A percentile compares a stretch with the other conserved stretches of the same genome.
These are phyloP conservation scores for Kokia cookei DNA, from an alignment of 441 rosid species.

Conservation along the genomic window DNA sequence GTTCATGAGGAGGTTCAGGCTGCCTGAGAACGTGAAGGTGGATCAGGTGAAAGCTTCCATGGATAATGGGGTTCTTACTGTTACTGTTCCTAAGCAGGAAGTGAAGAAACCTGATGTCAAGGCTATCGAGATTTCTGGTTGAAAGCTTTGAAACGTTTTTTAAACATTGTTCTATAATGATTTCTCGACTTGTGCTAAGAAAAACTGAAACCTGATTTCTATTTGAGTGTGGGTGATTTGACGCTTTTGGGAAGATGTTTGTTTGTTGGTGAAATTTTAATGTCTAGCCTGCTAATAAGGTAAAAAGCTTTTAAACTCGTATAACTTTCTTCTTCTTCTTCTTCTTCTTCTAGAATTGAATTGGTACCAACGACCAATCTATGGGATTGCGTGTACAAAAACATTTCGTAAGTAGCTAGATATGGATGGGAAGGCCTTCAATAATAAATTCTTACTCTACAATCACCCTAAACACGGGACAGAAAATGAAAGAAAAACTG, in stretches of 20 bases:
- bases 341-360: no score
- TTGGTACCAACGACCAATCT: no score
- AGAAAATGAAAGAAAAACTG: constrained; percentile 8
- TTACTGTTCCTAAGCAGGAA: neutral
- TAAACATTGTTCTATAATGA: no score
- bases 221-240: neutral
- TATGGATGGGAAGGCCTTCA: no score
- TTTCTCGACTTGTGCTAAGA: no score
- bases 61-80: constrained; percentile 8
- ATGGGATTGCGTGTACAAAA: no score
- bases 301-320: neutral
- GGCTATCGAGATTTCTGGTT: constrained; percentile 1
- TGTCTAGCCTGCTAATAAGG: neutral
- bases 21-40: constrained; percentile 5
- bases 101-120: constrained; percentile 5
- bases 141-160: neutral
- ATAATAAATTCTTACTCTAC: no score
- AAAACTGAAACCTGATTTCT: no score
- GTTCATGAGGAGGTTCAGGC: neutral
- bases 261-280: neutral
- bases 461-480: neutral
- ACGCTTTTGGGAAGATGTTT: neutral
- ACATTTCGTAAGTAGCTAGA: no score
- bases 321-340: neutral
- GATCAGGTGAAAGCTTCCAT: neutral